Conservation (phyloP, 345 rosid species). For the Turritis glabra region DNA sequence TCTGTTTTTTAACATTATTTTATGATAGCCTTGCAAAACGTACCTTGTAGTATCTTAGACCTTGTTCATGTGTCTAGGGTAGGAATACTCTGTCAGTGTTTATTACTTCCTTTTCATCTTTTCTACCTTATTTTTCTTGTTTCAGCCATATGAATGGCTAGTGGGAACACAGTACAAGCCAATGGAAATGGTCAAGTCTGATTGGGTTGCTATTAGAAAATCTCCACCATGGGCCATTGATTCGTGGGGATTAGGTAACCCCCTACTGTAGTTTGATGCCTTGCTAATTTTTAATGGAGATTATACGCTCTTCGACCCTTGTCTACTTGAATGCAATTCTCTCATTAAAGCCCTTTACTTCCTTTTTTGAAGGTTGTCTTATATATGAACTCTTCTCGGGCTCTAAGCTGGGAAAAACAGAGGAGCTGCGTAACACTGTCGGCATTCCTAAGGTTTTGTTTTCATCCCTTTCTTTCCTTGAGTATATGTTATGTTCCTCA, state of each 20-base stretch:
- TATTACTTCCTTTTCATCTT: constrained; percentile 19
- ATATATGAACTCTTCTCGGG: constrained; percentile 94
- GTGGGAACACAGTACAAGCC: constrained; percentile 94
- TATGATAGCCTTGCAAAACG: background rate
- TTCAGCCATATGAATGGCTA: constrained; percentile 93
- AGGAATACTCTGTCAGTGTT: constrained; percentile 4
- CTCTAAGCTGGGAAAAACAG: constrained; percentile 79
- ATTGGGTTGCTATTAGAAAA: constrained; percentile 86
- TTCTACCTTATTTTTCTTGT: constrained; percentile 13
- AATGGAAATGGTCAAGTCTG: constrained; percentile 86
- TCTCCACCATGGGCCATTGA: constrained; percentile 98
- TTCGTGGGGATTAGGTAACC: constrained; percentile 98
- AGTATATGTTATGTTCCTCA: constrained; percentile 15
- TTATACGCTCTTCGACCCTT: background rate
- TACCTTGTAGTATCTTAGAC: background rate
- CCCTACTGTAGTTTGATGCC: constrained; percentile 1
- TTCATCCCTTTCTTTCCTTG: background rate
- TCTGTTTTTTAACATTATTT: background rate
- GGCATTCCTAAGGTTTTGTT: constrained; percentile 87
- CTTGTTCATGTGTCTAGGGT: constrained; percentile 4
- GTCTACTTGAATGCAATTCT: constrained; percentile 8
- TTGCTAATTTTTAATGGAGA: background rate
- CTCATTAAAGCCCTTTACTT: background rate
- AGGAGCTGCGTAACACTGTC: constrained; percentile 90
- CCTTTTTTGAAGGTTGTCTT: constrained; percentile 68